Evolutionary conservation across 495 filamentous ascomycete genomes (phyloP).

Genomic region (Aspergillus cavernicola): DNA sequence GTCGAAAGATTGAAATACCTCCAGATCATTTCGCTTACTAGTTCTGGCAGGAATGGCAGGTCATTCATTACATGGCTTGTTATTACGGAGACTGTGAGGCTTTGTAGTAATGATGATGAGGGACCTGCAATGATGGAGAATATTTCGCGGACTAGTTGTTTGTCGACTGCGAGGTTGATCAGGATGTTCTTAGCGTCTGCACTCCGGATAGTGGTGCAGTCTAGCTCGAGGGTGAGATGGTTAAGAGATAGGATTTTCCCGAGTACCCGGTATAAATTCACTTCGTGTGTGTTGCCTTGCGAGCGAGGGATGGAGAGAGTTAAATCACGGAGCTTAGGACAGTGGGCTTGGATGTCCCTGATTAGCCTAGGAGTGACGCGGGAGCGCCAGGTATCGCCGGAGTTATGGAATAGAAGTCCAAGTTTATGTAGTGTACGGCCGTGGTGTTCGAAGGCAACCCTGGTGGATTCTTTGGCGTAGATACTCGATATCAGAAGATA

Average conservation of each 20-base stretch:
- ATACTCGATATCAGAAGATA: background rate
- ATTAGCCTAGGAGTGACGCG: background rate
- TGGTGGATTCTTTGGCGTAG: background rate
- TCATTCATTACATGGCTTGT: no score
- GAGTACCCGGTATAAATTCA: conserved; percentile 2
- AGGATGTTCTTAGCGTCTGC: no score
- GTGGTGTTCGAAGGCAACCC: background rate
- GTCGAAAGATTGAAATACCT: no score
- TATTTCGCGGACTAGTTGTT: no score
- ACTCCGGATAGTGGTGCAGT: background rate
- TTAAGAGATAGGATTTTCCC: background rate
- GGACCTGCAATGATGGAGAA: no score
- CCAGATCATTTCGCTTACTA: no score
- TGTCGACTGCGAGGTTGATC: no score
- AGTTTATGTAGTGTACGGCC: background rate
- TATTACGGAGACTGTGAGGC: no score
- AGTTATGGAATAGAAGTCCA: background rate
- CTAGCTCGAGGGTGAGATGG: background rate
- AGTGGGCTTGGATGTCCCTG: background rate
- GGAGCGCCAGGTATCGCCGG: background rate
- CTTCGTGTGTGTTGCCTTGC: background rate
- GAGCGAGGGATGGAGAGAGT: background rate
- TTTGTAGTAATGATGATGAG: no score
- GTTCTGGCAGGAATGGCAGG: no score
- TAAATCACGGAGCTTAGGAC: background rate